phyloP scores from a whole-genome alignment of 169 alveolate genomes.

The Eimeria necatrix region DNA sequence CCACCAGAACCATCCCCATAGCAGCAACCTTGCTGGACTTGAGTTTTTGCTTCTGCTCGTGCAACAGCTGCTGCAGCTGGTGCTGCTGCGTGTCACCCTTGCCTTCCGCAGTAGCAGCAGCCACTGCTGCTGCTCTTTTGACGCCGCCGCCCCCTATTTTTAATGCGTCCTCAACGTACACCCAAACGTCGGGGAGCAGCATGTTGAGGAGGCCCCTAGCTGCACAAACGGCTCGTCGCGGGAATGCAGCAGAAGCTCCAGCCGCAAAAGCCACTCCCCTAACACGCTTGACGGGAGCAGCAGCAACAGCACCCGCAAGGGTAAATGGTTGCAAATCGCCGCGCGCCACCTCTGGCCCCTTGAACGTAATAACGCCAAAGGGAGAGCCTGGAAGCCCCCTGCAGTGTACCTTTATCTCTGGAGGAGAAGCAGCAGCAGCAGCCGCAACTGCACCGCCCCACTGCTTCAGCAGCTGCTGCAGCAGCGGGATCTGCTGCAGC shows the following conservation, averaged over 20 bases:
- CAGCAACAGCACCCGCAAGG: constrained; percentile 88
- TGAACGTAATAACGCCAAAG: constrained; percentile 84
- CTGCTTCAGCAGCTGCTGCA: constrained; percentile 81
- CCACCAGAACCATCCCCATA: constrained; percentile 93
- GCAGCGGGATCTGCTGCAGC: constrained; percentile 85
- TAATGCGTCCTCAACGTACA: constrained; percentile 87
- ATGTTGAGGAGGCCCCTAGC: constrained; percentile 90
- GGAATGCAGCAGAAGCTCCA: constrained; percentile 85
- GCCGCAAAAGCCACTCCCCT: constrained; percentile 92
- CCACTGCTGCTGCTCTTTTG: background rate
- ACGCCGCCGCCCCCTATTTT: constrained; percentile 70
- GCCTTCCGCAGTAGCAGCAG: background rate
- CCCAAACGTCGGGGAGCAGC: constrained; percentile 95
- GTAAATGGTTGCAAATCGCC: constrained; percentile 86
- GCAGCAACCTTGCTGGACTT: constrained; percentile 86
- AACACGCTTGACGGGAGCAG: constrained; percentile 88
- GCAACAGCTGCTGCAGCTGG: constrained; percentile 24
- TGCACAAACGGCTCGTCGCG: constrained; percentile 88
- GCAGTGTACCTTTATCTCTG: constrained; percentile 14
- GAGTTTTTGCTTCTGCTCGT: background rate
- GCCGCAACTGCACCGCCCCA: constrained; percentile 84
- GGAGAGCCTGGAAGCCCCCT: background rate
- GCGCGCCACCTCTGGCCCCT: constrained; percentile 84
- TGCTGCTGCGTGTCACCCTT: background rate
- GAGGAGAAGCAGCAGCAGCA: constrained; percentile 80